Evolutionary conservation across 768 basidiomycete genomes (phyloP).

Genomic region (Suillus hirtellus): DNA sequence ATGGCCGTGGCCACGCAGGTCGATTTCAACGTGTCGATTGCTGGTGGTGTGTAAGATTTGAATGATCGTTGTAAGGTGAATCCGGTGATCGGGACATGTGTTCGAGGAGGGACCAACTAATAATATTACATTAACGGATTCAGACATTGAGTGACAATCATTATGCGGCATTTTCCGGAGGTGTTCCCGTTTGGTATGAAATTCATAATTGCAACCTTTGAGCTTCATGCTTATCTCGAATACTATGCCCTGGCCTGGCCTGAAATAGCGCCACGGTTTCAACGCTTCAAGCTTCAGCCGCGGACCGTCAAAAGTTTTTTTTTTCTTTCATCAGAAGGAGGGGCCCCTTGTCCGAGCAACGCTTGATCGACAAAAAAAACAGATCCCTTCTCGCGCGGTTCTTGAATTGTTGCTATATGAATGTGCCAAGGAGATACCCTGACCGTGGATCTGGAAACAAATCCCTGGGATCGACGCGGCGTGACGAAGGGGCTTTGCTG

Average conservation of each 20-base stretch:
- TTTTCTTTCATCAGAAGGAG: not conserved
- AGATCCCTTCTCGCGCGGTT: not conserved
- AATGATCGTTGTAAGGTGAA: conserved; percentile 6
- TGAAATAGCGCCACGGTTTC: not conserved
- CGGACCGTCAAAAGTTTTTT: conserved; percentile 5
- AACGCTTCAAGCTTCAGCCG: conserved; percentile 5
- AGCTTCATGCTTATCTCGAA: not conserved
- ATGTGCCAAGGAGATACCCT: not conserved
- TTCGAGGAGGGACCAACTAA: conserved; percentile 4
- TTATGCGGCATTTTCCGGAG: not conserved
- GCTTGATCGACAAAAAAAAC: not conserved
- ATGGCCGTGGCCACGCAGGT: not conserved
- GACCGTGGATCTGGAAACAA: conserved; percentile 6
- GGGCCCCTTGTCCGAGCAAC: not conserved
- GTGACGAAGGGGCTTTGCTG: conserved; percentile 4
- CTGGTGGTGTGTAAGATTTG: not conserved
- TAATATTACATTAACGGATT: not conserved
- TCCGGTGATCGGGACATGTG: conserved; percentile 7
- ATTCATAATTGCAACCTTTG: not conserved
- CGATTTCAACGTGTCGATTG: conserved; percentile 3
- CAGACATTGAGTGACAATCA: conserved; percentile 4
- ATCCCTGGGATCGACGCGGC: not conserved
- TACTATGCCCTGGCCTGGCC: not conserved
- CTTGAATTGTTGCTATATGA: not conserved
- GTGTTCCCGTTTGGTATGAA: not conserved